Evolutionary conservation across 192 early-diverging fungal species (phyloP).

Genomic region (Phycomyces nitens): DNA sequence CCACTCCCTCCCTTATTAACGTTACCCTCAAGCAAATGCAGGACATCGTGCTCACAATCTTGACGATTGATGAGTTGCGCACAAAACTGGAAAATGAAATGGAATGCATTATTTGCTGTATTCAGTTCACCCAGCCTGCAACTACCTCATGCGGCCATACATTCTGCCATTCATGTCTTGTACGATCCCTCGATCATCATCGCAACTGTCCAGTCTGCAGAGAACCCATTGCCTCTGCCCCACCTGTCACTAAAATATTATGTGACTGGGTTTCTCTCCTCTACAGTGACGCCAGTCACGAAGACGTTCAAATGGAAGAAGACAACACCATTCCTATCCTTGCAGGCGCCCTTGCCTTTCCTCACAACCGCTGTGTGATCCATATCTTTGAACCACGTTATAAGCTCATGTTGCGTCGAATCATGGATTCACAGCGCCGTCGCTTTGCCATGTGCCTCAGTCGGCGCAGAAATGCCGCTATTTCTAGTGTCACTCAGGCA

Average conservation of each 20-base stretch:
- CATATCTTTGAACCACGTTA: slow-evolving; percentile 68
- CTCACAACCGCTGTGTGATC: slow-evolving; percentile 54
- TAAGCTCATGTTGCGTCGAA: slow-evolving; percentile 52
- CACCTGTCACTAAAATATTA: slow-evolving; percentile 30
- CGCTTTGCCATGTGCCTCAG: slow-evolving; percentile 55
- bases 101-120: slow-evolving; percentile 61
- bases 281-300: slow-evolving; percentile 15
- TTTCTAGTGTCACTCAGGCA: slow-evolving; percentile 6
- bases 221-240: slow-evolving; percentile 30
- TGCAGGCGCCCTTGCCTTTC: slow-evolving; percentile 53
- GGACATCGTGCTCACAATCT: neutral
- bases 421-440: slow-evolving; percentile 39
- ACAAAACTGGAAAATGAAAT: slow-evolving; percentile 9
- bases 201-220: slow-evolving; percentile 45
- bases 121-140: slow-evolving; percentile 51
- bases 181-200: slow-evolving; percentile 52
- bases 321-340: slow-evolving; percentile 51
- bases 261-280: slow-evolving; percentile 18
- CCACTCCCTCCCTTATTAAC: slow-evolving; percentile 10
- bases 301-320: slow-evolving; percentile 24
- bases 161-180: slow-evolving; percentile 57
- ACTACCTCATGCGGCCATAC: slow-evolving; percentile 67
- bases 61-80: slow-evolving; percentile 8
- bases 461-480: slow-evolving; percentile 1
- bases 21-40: slow-evolving; percentile 36